Percentiles rank a stretch among this genome's conserved stretches.
phyloP scores from a whole-genome alignment of 2,329 filamentous ascomycete genomes.

The Fusarium sp. region DNA sequence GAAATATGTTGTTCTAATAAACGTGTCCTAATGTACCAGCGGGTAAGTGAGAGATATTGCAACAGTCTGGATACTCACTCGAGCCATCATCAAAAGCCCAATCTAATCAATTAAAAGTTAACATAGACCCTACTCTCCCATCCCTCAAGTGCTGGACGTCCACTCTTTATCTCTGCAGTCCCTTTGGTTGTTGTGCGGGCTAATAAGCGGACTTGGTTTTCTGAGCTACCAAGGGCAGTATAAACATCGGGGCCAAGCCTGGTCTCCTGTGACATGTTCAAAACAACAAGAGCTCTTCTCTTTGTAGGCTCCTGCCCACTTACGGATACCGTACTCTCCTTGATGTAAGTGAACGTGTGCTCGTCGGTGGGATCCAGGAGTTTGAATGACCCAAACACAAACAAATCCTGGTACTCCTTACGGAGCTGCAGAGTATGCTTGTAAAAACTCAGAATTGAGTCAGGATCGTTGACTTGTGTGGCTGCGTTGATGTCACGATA shows the following conservation, averaged over 20 bases:
- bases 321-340: constrained; percentile 43
- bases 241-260: constrained; percentile 44
- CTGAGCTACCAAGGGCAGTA: constrained; percentile 31
- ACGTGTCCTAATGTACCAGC: neutral
- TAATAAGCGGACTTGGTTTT: constrained; percentile 39
- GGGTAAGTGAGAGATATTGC: neutral
- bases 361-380: constrained; percentile 63
- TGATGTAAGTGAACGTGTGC: constrained; percentile 68
- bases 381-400: constrained; percentile 72
- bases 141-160: neutral
- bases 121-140: constrained; percentile 41
- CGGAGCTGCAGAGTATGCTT: constrained; percentile 63
- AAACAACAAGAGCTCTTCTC: constrained; percentile 53
- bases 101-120: constrained; percentile 15
- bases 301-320: constrained; percentile 29
- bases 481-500: constrained; percentile 68
- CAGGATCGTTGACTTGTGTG: constrained; percentile 56
- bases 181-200: constrained; percentile 36
- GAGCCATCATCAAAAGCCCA: neutral
- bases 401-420: constrained; percentile 67
- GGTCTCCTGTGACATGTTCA: constrained; percentile 60
- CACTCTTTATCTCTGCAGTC: neutral
- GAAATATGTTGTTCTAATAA: neutral
- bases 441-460: constrained; percentile 71
- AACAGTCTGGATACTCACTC: neutral